Percentiles rank a stretch among this genome's conserved stretches.
Evolutionary conservation across 257 asterid species (phyloP).

Genomic region (Solanum verrucosum): DNA sequence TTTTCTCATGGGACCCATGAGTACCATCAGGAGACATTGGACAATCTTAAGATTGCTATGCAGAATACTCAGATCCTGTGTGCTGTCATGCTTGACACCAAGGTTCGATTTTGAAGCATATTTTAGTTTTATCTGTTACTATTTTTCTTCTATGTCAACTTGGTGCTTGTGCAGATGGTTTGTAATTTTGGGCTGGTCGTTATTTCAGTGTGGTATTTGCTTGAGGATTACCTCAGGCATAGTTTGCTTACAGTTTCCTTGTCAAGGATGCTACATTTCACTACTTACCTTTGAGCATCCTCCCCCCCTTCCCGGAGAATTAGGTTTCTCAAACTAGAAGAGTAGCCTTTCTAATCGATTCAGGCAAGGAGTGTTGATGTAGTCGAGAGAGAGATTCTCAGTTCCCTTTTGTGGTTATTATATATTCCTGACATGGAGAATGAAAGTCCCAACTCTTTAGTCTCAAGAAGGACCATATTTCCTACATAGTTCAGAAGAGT

Average conservation of each 20-base stretch:
- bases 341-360: background rate
- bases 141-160: background rate
- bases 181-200: background rate
- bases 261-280: background rate
- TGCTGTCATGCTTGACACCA: conserved; percentile 88
- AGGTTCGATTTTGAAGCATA: conserved; percentile 23
- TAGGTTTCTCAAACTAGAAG: background rate
- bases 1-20: conserved; percentile 88
- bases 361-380: background rate
- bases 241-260: background rate
- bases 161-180: background rate
- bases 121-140: background rate
- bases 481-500: background rate
- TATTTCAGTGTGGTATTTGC: background rate
- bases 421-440: background rate
- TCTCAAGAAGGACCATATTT: background rate
- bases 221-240: background rate
- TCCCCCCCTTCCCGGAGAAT: background rate
- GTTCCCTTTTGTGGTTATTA: background rate
- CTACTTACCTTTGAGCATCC: background rate
- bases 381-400: background rate
- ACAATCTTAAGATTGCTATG: conserved; percentile 64
- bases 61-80: conserved; percentile 60
- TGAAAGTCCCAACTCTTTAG: background rate
- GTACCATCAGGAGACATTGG: conserved; percentile 67